Evolutionary conservation across 495 filamentous ascomycete species (phyloP).

Genomic region (Aspergillus asperescens): DNA sequence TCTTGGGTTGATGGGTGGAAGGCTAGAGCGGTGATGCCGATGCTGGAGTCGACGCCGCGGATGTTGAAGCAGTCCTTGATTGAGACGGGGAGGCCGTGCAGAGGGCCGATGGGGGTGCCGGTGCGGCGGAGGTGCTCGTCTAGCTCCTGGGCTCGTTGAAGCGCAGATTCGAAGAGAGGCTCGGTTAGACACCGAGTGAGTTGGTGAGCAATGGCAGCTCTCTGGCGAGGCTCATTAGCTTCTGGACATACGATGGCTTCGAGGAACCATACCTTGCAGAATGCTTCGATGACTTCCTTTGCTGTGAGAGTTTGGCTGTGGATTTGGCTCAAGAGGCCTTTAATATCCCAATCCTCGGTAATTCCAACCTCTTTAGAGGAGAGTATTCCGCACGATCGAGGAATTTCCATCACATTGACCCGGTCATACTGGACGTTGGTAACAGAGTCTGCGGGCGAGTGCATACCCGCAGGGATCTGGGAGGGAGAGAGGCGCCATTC

Average conservation of each 20-base stretch:
- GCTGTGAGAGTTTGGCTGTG: conserved; percentile 41
- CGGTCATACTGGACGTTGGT: conserved; percentile 29
- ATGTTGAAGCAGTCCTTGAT: conserved; percentile 66
- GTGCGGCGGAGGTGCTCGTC: conserved; percentile 49
- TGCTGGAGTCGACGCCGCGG: conserved; percentile 50
- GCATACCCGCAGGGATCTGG: conserved; percentile 35
- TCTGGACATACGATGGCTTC: neutral
- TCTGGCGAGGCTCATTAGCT: conserved; percentile 25
- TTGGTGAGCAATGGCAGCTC: conserved; percentile 58
- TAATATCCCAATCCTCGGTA: conserved; percentile 53
- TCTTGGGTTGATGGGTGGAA: conserved; percentile 46
- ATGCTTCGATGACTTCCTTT: conserved; percentile 52
- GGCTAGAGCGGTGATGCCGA: conserved; percentile 53
- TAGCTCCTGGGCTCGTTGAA: conserved; percentile 52
- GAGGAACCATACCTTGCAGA: conserved; percentile 48
- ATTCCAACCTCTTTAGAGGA: conserved; percentile 50
- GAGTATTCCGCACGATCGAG: conserved; percentile 48
- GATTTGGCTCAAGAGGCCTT: conserved; percentile 45
- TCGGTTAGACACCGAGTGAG: conserved; percentile 62
- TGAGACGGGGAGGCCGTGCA: conserved; percentile 64
- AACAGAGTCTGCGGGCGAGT: conserved; percentile 38
- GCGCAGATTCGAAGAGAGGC: conserved; percentile 57
- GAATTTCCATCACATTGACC: conserved; percentile 42
- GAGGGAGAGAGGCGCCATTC: conserved; percentile 41
- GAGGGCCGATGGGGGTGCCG: conserved; percentile 49